Conservation (phyloP, 768 basidiomycete species). For the Rhodotorula babjevae region DNA sequence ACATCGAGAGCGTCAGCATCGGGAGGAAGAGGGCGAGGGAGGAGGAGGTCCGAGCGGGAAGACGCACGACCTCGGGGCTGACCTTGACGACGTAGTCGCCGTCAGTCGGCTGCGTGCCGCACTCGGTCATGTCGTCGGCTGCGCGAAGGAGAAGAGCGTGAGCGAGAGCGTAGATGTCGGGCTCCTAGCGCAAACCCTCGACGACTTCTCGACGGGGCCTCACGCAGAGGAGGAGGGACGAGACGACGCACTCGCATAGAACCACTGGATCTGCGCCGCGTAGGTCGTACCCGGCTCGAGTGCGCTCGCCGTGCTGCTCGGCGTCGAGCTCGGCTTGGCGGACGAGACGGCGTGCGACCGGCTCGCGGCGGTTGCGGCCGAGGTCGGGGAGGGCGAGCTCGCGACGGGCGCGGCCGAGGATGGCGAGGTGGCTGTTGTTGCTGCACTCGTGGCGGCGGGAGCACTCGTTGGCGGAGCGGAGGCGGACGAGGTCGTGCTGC, state of each 20-base stretch:
- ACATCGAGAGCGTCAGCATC: background rate
- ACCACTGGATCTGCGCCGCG: constrained; percentile 27
- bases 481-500: background rate
- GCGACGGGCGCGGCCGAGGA: background rate
- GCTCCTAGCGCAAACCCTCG: too few relatives aligned
- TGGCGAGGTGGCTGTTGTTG: too few relatives aligned
- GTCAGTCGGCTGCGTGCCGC: constrained; percentile 9
- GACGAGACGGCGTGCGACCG: background rate
- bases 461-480: too few relatives aligned
- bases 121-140: background rate
- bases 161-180: background rate
- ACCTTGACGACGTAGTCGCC: constrained; percentile 20
- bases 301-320: background rate
- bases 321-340: background rate
- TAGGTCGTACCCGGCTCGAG: background rate
- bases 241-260: background rate
- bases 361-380: background rate
- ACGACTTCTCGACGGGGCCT: too few relatives aligned
- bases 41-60: background rate
- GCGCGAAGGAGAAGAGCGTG: background rate
- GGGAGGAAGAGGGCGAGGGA: background rate
- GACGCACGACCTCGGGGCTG: constrained; percentile 19
- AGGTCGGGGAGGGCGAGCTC: too few relatives aligned
- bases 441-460: background rate
- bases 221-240: too few relatives aligned